These are phyloP conservation scores for Marasmius oreades DNA, from an alignment of 1,284 basidiomycete genomes.

Conservation along the genomic window DNA sequence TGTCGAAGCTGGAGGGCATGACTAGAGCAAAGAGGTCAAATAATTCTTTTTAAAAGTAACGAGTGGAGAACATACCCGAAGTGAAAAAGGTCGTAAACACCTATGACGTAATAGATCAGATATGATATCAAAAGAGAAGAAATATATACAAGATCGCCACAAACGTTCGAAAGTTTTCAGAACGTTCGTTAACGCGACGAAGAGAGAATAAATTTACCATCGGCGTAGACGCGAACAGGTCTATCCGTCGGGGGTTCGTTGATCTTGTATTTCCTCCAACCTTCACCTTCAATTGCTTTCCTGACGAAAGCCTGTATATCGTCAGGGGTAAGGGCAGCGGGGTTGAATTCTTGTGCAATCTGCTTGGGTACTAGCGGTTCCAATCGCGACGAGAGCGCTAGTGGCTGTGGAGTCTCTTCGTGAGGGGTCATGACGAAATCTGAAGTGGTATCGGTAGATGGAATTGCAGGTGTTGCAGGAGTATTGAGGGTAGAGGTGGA, in stretches of 20 bases:
- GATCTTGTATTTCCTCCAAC: slow-evolving; percentile 73
- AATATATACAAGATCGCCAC: neutral
- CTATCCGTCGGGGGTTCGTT: slow-evolving; percentile 77
- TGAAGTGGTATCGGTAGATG: slow-evolving; percentile 23
- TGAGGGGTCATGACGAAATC: neutral
- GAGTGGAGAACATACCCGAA: slow-evolving; percentile 59
- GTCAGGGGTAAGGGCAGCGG: slow-evolving; percentile 59
- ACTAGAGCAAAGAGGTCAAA: slow-evolving; percentile 41
- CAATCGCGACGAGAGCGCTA: slow-evolving; percentile 16
- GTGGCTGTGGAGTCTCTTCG: slow-evolving; percentile 4
- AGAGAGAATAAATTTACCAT: slow-evolving; percentile 50
- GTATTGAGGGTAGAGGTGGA: slow-evolving; percentile 52
- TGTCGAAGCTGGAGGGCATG: slow-evolving; percentile 94
- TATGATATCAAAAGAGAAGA: neutral
- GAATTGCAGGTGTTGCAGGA: slow-evolving; percentile 30
- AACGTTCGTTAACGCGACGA: slow-evolving; percentile 5
- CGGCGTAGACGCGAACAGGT: slow-evolving; percentile 91
- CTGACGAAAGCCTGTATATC: slow-evolving; percentile 73
- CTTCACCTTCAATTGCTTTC: slow-evolving; percentile 63
- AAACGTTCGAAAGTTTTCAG: neutral
- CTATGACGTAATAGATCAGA: slow-evolving; percentile 32
- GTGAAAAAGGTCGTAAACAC: slow-evolving; percentile 94
- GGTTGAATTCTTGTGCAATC: slow-evolving; percentile 50
- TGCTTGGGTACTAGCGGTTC: slow-evolving; percentile 44
- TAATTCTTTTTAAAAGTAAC: too few relatives aligned